Evolutionary conservation across 257 asterid species (phyloP), one percentile per base, ranked within the genome.

Genomic region (Galeopsis tetrahit): DNA sequence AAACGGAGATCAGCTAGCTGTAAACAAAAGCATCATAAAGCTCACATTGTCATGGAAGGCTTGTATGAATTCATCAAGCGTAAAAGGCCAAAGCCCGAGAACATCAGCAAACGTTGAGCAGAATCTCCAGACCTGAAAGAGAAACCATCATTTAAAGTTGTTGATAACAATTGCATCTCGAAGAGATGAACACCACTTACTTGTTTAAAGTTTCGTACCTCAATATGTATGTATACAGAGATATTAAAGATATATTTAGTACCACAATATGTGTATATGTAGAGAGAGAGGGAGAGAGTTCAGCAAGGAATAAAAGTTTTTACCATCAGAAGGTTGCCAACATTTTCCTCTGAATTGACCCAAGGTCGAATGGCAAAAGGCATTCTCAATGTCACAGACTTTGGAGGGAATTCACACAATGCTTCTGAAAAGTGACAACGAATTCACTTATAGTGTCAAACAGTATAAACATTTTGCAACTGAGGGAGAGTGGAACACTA

Each of bases 21-120:
- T 43, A 73, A 56, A 32, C 71, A 74, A 68, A 68, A 64, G 62
- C 62, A 59, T 66, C 75, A 46, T 33, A 66, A 68, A 77, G 83
- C 97, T 87, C 82, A 95, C 99, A 74, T 86, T 84, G 80, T 95
- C 99, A 81, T 92, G 98, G 62, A 95, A 83, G 42, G 98, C 95
- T 81, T 95, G 98, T 63, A 95, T 62, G 75, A 95, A 92, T 83
- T 95, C 99, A 73, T 95, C 98, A 48, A 95, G 87, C 33, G 98
- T 90, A 80, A 92, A 95, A 71, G 99, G 99, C 99, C 99, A 95
- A 73, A 95, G 94, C 59, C 96, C 93, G 53, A 95, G 91, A 85
- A 92, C 82, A 85, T 95, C 99, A 67, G 99, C 96, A 84, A 92
- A 95, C 43, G 96, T 92, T 69, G 89, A 67, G 75, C 96, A 92